Conservation (phyloP, 1,284 basidiomycete species). For the Sporisorium reilianum region DNA sequence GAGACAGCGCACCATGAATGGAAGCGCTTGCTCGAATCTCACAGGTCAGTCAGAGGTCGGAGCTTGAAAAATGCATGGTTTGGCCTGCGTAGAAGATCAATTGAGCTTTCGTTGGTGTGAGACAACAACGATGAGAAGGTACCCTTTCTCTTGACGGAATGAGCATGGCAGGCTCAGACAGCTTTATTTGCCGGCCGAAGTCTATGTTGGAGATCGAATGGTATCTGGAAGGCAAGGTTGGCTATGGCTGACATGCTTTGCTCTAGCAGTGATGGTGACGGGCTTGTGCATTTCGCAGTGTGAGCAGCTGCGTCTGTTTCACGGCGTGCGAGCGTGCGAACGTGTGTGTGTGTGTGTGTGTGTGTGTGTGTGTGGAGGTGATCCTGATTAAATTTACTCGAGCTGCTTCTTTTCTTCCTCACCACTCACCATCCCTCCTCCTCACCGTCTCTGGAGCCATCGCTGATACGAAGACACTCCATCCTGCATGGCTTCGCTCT, state of each 20-base stretch:
- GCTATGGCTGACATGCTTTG: neutral
- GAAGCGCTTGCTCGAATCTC: neutral
- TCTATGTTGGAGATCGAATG: neutral
- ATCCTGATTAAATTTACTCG: neutral
- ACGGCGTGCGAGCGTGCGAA: neutral
- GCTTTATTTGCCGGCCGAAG: too few species aligned
- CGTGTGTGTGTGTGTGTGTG: conserved; percentile 5
- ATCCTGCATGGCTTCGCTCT: conserved; percentile 12
- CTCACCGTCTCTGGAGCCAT: neutral
- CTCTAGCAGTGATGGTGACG: neutral
- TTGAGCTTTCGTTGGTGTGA: neutral
- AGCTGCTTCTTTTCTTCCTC: neutral
- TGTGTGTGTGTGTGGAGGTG: conserved; percentile 3
- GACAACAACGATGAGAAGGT: neutral
- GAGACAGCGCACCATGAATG: neutral
- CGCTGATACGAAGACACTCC: neutral
- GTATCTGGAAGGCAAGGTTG: neutral
- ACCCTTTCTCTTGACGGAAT: too few species aligned
- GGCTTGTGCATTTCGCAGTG: neutral
- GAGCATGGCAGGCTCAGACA: too few species aligned
- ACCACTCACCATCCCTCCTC: conserved; percentile 1
- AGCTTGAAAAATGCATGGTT: neutral
- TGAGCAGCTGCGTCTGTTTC: neutral
- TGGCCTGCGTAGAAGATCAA: neutral
- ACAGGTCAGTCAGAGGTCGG: neutral